These are phyloP conservation scores for Aulographum hederae DNA, from an alignment of 2,329 filamentous ascomycete species.

Conservation along the genomic window DNA sequence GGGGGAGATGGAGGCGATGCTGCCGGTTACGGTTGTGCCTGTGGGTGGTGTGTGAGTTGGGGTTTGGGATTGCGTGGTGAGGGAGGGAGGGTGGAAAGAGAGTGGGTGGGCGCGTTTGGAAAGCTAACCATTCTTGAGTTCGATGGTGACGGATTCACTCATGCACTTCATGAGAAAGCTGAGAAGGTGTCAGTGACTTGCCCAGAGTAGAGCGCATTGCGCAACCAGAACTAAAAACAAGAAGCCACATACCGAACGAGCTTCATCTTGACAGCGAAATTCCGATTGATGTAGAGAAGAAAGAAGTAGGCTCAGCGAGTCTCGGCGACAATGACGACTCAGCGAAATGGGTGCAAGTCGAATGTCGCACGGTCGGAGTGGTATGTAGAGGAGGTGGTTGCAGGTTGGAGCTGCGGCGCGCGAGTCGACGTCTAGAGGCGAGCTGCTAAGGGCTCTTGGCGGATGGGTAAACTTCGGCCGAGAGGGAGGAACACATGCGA, in stretches of 20 bases:
- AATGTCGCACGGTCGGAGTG: not conserved
- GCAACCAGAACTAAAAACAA: constrained; percentile 9
- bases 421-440: too few species aligned
- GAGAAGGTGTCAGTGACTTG: constrained; percentile 12
- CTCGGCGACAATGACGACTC: too few species aligned
- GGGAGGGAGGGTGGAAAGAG: not conserved
- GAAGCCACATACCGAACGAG: constrained; percentile 63
- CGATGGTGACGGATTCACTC: constrained; percentile 96
- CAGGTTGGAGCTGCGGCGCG: too few species aligned
- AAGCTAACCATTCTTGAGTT: constrained; percentile 77
- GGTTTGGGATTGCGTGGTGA: not conserved
- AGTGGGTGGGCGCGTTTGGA: not conserved
- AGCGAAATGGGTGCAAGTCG: not conserved
- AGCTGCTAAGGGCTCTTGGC: too few species aligned
- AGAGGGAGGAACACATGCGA: too few species aligned
- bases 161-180: constrained; percentile 99
- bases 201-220: constrained; percentile 12
- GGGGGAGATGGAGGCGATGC: constrained; percentile 87
- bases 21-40: constrained; percentile 94
- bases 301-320: not conserved
- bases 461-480: too few species aligned
- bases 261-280: constrained; percentile 59
- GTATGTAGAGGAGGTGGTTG: not conserved
- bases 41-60: constrained; percentile 3
- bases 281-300: not conserved